phyloP scores from a whole-genome alignment of 2,329 filamentous ascomycete species.

The Calonectria pseudoreteaudii region DNA sequence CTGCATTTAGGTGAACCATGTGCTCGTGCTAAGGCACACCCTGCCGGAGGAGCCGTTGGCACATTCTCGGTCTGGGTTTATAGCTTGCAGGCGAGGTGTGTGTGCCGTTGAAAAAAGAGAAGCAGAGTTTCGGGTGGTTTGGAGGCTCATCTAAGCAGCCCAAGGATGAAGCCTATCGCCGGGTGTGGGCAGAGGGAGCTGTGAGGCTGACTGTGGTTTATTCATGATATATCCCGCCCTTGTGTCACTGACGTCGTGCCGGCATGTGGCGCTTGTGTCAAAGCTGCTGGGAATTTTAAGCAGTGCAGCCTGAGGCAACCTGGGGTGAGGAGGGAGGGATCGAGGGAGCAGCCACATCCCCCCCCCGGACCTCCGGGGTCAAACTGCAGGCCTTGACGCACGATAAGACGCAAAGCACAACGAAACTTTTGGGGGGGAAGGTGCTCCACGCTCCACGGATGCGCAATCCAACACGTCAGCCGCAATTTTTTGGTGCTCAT shows the following conservation, averaged over 20 bases:
- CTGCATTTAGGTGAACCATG: neutral
- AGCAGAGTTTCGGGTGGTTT: neutral
- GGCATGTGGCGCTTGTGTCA: neutral
- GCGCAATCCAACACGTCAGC: constrained; percentile 6
- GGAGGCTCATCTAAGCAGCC: neutral
- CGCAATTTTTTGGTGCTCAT: neutral
- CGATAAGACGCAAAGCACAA: constrained; percentile 1
- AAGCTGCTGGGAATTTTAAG: neutral
- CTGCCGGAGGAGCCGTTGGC: neutral
- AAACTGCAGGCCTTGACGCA: neutral
- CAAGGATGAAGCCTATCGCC: neutral
- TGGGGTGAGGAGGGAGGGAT: neutral
- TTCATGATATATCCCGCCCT: neutral
- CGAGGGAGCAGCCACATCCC: neutral
- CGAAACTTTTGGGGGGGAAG: neutral
- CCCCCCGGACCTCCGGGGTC: neutral
- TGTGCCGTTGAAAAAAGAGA: neutral
- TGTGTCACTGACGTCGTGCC: neutral
- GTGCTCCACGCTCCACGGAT: constrained; percentile 6
- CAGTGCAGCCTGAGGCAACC: neutral
- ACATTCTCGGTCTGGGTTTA: neutral
- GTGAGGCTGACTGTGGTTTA: neutral
- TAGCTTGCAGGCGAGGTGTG: neutral
- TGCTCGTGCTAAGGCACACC: neutral
- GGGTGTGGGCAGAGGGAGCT: neutral